Percentiles rank a stretch among this genome's conserved stretches.
Conservation (phyloP, 1,284 basidiomycete species). For the Apiotrichum sp. region DNA sequence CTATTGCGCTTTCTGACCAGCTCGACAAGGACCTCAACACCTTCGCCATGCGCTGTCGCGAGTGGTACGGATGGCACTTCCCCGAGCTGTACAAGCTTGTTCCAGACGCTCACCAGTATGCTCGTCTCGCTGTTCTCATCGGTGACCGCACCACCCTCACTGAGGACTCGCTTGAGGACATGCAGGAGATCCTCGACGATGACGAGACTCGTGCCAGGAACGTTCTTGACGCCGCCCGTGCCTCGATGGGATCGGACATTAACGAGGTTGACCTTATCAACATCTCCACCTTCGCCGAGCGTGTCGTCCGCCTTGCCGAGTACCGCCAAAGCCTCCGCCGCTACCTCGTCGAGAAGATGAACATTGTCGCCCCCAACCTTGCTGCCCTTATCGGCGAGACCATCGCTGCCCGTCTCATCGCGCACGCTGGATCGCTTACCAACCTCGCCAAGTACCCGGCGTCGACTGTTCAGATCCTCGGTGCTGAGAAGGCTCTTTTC, state of each 20-base stretch:
- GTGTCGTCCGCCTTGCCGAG: constrained; percentile 85
- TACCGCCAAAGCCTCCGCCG: constrained; percentile 87
- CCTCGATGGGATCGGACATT: constrained; percentile 92
- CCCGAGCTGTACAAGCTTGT: constrained; percentile 94
- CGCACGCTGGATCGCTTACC: constrained; percentile 93
- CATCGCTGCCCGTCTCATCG: constrained; percentile 90
- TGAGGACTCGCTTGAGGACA: constrained; percentile 67
- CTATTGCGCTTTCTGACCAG: constrained; percentile 95
- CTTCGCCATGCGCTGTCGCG: constrained; percentile 95
- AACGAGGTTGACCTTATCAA: constrained; percentile 94
- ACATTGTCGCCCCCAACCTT: constrained; percentile 89
- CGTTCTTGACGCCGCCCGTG: constrained; percentile 85
- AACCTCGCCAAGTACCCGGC: constrained; percentile 98
- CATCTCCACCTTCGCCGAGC: constrained; percentile 84
- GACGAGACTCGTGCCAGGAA: constrained; percentile 85
- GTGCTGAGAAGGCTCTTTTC: constrained; percentile 98
- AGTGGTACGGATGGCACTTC: constrained; percentile 99
- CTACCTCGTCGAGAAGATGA: constrained; percentile 97
- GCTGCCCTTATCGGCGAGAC: constrained; percentile 92
- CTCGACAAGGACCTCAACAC: constrained; percentile 99
- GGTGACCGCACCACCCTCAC: constrained; percentile 66
- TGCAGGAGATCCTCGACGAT: constrained; percentile 78
- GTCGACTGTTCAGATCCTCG: constrained; percentile 95
- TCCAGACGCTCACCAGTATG: constrained; percentile 92
- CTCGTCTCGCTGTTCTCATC: constrained; percentile 78